These are phyloP conservation scores for Yamadazyma triangularis DNA, from an alignment of 1,139 yeast genomes.

Conservation along the genomic window DNA sequence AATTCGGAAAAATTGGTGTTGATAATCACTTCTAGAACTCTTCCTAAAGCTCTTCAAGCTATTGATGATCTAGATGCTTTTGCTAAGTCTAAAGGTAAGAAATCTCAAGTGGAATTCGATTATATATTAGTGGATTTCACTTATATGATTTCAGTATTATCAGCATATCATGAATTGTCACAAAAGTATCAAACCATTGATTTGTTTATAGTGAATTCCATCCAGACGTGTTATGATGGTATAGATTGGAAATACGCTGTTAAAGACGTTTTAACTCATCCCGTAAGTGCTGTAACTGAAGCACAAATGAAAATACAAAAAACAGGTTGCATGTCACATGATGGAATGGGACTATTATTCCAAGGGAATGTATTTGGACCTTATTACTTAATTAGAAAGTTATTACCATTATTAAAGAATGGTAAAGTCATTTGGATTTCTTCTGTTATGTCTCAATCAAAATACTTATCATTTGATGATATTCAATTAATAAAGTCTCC, in stretches of 20 bases:
- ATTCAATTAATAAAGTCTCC: conserved; percentile 61
- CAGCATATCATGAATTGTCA: conserved; percentile 67
- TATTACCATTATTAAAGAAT: conserved; percentile 50
- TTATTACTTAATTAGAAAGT: conserved; percentile 67
- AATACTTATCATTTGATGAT: conserved; percentile 68
- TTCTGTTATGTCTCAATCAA: conserved; percentile 71
- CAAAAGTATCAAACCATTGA: conserved; percentile 64
- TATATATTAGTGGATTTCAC: conserved; percentile 82
- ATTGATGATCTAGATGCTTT: conserved; percentile 56
- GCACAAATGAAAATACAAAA: conserved; percentile 81
- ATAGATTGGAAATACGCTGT: conserved; percentile 80
- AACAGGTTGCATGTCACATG: conserved; percentile 66
- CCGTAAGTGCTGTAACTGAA: conserved; percentile 76
- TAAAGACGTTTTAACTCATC: conserved; percentile 58
- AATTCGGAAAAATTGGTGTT: conserved; percentile 58
- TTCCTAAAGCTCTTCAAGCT: conserved; percentile 79
- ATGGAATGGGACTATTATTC: conserved; percentile 80
- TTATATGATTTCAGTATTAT: conserved; percentile 80
- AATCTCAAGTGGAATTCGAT: conserved; percentile 72
- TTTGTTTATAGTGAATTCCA: conserved; percentile 81
- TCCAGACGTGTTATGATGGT: conserved; percentile 82
- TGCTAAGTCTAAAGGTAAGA: conserved; percentile 34
- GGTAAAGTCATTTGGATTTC: conserved; percentile 83
- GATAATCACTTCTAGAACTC: conserved; percentile 82
- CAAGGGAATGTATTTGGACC: conserved; percentile 97